These are phyloP conservation scores for Fraxinus paxiana DNA, from an alignment of 305 asterid genomes.

Conservation along the genomic window DNA sequence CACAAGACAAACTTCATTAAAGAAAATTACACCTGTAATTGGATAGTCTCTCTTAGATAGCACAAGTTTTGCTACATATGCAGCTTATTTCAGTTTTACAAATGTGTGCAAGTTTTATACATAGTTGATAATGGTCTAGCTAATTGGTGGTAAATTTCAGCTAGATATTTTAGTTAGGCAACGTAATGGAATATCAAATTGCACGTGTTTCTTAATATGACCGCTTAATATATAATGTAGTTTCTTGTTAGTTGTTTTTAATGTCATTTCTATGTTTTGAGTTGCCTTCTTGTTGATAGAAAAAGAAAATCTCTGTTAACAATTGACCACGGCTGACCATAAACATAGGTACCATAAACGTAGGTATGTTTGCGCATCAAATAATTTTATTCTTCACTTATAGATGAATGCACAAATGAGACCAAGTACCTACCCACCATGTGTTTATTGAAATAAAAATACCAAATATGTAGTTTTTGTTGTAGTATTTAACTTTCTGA, in stretches of 20 bases:
- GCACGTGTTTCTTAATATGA: conserved; percentile 9
- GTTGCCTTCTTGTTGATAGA: background rate
- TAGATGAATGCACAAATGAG: background rate
- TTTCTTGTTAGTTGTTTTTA: background rate
- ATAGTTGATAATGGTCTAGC: background rate
- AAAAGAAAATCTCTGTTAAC: background rate
- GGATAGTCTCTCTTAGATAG: background rate
- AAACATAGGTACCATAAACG: background rate
- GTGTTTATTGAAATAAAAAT: background rate
- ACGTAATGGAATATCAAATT: background rate
- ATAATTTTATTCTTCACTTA: background rate
- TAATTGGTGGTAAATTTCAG: background rate
- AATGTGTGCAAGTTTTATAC: background rate
- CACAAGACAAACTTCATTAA: background rate
- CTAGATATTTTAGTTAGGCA: background rate
- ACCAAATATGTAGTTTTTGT: background rate
- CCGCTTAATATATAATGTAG: background rate
- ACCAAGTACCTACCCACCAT: background rate
- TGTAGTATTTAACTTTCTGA: background rate
- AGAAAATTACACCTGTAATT: background rate
- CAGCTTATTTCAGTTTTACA: background rate
- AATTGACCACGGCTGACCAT: background rate
- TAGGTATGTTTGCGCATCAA: background rate
- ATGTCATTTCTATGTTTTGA: background rate
- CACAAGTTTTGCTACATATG: background rate